Evolutionary conservation across 1,139 yeast genomes (phyloP), one percentile per base, ranked within the genome.

Genomic region (Candida labiduridarum): DNA sequence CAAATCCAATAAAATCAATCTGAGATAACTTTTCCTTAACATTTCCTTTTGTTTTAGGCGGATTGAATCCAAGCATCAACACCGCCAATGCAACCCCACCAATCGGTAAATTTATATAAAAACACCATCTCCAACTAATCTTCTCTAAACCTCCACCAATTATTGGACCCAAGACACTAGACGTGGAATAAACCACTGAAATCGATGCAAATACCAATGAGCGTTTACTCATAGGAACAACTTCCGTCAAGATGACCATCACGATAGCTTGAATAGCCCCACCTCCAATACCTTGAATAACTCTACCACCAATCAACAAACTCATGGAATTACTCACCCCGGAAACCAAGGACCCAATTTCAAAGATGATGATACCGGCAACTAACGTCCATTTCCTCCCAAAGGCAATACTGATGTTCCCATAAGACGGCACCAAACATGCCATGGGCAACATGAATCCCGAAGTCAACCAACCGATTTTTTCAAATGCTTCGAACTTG

Each of bases 121-220:
- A 87, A 58, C 89, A 83, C 92, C 92, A 86, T 63, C 94, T 75
- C 94, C 94, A 87, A 15, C 83, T 71, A 1, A 81, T 84, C 47
- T 80, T 73, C 2, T 88, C 76, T 57, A 85, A 79, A 1, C 85
- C 84, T 30, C 91, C 91, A 27, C 91, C 91, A 38, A 85, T 61
- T 48, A 85, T 71, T 0, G 92, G 92, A 1, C 91, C 92, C 38
- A 78, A 61, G 2, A 76, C 85, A 19, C 83, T 72, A 5, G 55
- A 47, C 1, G 83, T 66, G 9, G 84, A 77, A 65, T 82, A 84
- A 0, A 83, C 74, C 22, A 76, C 64, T 12, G 84, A 83, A 47
- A 84, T 66, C 27, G 74, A 59, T 2, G 82, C 76, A 63, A 76
- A 76, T 36, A 79, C 69, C 51, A 82, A 59, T 0, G 89, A 78